phyloP scores from a whole-genome alignment of 495 filamentous ascomycete genomes.

The Hypoxylon intermedium region DNA sequence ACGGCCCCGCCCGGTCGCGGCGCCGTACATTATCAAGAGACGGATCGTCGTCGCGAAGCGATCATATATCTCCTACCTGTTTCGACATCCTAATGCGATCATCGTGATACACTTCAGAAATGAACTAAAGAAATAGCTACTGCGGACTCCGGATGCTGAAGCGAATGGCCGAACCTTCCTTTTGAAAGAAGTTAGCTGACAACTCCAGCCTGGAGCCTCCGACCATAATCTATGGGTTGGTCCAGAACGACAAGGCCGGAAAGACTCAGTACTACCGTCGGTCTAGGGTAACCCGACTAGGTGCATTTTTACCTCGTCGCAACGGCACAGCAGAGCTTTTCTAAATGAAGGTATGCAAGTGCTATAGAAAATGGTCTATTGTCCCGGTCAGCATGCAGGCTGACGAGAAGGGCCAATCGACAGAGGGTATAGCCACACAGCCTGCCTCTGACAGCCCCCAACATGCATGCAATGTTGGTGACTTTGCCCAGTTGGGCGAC shows the following conservation, averaged over 20 bases:
- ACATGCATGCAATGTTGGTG: slow-evolving; percentile 22
- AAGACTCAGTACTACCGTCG: slow-evolving; percentile 24
- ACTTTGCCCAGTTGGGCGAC: slow-evolving; percentile 8
- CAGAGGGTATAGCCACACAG: slow-evolving; percentile 3
- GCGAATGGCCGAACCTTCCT: neutral
- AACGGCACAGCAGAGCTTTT: neutral
- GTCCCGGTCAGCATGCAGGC: slow-evolving; percentile 25
- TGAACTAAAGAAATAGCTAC: neutral
- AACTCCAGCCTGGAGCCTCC: slow-evolving; percentile 1
- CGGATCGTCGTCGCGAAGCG: slow-evolving; percentile 1
- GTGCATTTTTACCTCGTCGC: slow-evolving; percentile 3
- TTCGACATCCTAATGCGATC: slow-evolving; percentile 6
- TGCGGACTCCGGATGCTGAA: neutral
- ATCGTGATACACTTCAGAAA: neutral
- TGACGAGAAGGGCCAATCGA: slow-evolving; percentile 14
- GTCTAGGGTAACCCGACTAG: slow-evolving; percentile 11
- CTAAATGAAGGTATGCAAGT: slow-evolving; percentile 10
- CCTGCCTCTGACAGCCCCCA: slow-evolving; percentile 22
- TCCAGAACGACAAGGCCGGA: slow-evolving; percentile 5
- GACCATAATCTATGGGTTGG: neutral
- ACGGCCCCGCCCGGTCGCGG: slow-evolving; percentile 10
- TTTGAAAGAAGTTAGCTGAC: slow-evolving; percentile 1
- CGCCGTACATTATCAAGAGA: slow-evolving; percentile 16
- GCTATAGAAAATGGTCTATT: slow-evolving; percentile 18
- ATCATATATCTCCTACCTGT: neutral